Base-by-base conservation (phyloP, 768 basidiomycete species). In the Mycena epipterygia region DNA sequence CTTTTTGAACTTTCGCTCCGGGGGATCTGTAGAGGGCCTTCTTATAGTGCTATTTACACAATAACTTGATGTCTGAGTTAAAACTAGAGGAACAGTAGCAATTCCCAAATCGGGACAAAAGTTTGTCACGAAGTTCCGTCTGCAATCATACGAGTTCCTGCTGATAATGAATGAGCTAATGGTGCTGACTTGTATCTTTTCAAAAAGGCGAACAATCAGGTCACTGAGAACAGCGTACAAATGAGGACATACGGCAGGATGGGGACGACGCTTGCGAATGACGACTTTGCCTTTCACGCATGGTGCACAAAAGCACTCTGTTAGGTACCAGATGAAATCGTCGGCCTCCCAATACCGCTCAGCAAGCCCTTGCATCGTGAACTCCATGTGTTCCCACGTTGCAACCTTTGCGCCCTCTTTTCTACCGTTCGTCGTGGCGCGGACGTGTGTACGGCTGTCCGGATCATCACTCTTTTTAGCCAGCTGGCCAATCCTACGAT, bases 151-250 rank as follows among this genome's bases (percentile, higher is more conserved):
- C n/a, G 41, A 60, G 23, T 78, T 75, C 17, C 69, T 53, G 7
- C 73, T 46, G 23, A 75, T n/a, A 17, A 74, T 62, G 51, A 77
- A 77, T 0, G 76, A 71, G 58, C 66, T 69, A 11, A 77, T 65
- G 2, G 75, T 72, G 11, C 71, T 72, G 29, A 73, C 74, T 27
- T 69, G 73, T 51, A 77, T 49, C 76, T 77, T 65, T n/a, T 8
- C 23, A 48, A 46, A 52, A 29, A 17, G 53, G 25, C 27, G 46
- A 32, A 23, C 1, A 14, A 33, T 25, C 16, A 56, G 32, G 17
- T 25, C 23, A n/a, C 6, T n/a, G 13, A 44, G 6, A 44, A n/a
- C 52, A 23, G 11, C 19, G 23, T 13, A 41, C 3, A 23, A 29
- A 49, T 35, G 48, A 49, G 37, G 62, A 70, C 72, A 27, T 68